Evolutionary conservation across 768 basidiomycete genomes (phyloP).

Genomic region (Leccinum disarticulatum): DNA sequence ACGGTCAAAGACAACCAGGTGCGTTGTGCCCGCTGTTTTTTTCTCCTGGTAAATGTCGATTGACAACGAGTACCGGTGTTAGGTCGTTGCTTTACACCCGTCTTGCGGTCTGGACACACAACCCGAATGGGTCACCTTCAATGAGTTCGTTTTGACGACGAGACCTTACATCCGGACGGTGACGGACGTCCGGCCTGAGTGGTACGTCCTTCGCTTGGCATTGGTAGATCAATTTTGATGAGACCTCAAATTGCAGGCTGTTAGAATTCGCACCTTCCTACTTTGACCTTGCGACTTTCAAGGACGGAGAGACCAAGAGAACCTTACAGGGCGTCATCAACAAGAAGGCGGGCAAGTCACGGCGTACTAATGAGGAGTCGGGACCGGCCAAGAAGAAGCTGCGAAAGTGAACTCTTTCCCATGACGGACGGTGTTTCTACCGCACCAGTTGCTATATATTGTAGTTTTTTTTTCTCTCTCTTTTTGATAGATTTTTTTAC

Average conservation of each 20-base stretch:
- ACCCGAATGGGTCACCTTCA: conserved; percentile 92
- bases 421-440: neutral
- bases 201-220: conserved; percentile 48
- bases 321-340: conserved; percentile 53
- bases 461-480: too few relatives aligned
- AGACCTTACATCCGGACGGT: conserved; percentile 89
- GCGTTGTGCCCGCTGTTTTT: conserved; percentile 16
- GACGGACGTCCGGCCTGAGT: conserved; percentile 82
- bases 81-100: conserved; percentile 53
- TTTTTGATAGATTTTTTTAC: too few relatives aligned
- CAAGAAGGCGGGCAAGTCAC: conserved; percentile 51
- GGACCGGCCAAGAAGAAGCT: conserved; percentile 19
- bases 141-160: conserved; percentile 94
- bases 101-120: conserved; percentile 84
- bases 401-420: conserved; percentile 2
- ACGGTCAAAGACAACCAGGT: conserved; percentile 97
- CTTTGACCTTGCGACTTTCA: conserved; percentile 66
- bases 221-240: conserved; percentile 1
- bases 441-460: too few relatives aligned
- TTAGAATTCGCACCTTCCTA: conserved; percentile 63
- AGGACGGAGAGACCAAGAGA: conserved; percentile 70
- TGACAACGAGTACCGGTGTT: neutral
- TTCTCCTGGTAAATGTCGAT: neutral
- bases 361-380: conserved; percentile 5
- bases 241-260: conserved; percentile 47